Base-by-base conservation (phyloP, 371 early-diverging fungal species). In the Actinomucor elegans region DNA sequence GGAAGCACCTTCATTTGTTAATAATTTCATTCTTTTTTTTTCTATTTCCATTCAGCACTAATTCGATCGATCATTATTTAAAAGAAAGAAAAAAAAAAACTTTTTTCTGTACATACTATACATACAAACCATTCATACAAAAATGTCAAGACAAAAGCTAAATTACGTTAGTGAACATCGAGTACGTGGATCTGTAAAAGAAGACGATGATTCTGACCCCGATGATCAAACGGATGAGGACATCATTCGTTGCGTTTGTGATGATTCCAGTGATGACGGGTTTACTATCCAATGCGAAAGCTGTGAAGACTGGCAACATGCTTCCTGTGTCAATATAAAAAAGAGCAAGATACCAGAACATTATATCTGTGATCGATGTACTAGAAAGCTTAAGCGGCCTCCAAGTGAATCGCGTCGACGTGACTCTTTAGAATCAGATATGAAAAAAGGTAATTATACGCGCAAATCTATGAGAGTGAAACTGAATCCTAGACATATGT, bases 251-350 rank as follows among this genome's bases (percentile, higher is more conserved):
- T 97, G 99, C 71, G 91, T 99, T 46, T 99, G 99, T 74, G 85
- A 84, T 31, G 86, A 80, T 48, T 81, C 84, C 31, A 93, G 95
- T 47, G 99, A 99, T 73, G 99, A 99, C 79, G 99, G 99, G 27
- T 98, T 91, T 50, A 99, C 98, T 2, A 93, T 99, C 36, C 95
- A 96, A 59, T 98, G 98, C 71, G 98, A 98, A 42, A 71, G 80
- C 34, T 98, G 98, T 71, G 63, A 84, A 5, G 93, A 93, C 4
- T 98, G 98, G 98, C 98, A 98, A 66, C 98, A 98, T 67, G 88
- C 86, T 3, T 83, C 82, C 26, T 98, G 98, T 68, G 88, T 98
- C 15, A 18, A 47, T 15, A 63, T 58, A n/a, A 63, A 50, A 29
- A 45, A 57, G 7, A 28, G 15, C 26, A 52, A 28, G 23, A 46